Base-by-base conservation (phyloP, 805 yeast species). In the Schwanniomyces occidentalis region DNA sequence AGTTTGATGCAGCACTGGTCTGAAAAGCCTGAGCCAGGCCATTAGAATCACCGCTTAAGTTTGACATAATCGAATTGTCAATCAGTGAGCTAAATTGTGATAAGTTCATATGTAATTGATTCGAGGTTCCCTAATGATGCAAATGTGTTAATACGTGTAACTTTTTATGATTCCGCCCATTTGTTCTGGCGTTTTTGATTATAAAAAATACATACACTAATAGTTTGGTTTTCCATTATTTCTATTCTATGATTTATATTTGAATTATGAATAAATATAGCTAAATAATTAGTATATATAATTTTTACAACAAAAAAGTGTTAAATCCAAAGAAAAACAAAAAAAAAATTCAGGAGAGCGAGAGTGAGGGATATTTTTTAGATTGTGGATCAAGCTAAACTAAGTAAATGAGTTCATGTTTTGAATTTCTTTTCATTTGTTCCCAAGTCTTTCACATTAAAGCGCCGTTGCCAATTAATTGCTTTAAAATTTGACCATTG, bases 401-500 rank as follows among this genome's bases (percentile, higher is more conserved):
- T n/a, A n/a, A n/a, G n/a, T n/a, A n/a, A n/a, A n/a, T n/a, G n/a
- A n/a, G n/a, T n/a, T n/a, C n/a, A n/a, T n/a, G n/a, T n/a, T n/a
- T n/a, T n/a, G n/a, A n/a, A n/a, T n/a, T n/a, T n/a, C n/a, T n/a
- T n/a, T n/a, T n/a, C n/a, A n/a, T n/a, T n/a, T n/a, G n/a, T n/a
- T n/a, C n/a, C n/a, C n/a, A n/a, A n/a, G n/a, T n/a, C n/a, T n/a
- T n/a, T n/a, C n/a, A n/a, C 34, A 30, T 25, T 8, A 34, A 19
- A 14, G 30, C 22, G 12, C 27, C 27, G 24, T 23, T 29, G 8
- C 67, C 63, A 16, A 65, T 42, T 61, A 65, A 52, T 29, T 58
- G 63, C 32, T 48, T 48, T 17, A 65, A 51, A 38, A 61, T 36
- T 32, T 53, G 61, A 4, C 70, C 71, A 30, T 59, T 59, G 2